Evolutionary conservation across 2,329 filamentous ascomycete genomes (phyloP).

Genomic region (Lasiodiplodia citricola): DNA sequence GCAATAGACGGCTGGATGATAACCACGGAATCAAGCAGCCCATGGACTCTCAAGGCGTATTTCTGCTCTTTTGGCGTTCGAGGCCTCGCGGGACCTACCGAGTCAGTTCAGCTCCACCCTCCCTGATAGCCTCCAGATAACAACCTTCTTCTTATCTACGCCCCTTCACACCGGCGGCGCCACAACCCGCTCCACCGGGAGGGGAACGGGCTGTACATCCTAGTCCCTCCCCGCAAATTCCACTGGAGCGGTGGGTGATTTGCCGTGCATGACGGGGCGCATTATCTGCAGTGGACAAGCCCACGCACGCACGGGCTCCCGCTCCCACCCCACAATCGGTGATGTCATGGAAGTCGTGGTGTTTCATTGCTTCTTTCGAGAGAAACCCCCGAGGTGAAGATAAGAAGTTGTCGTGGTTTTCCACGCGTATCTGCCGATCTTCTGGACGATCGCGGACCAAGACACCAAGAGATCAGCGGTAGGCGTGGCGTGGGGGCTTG

Average conservation of each 20-base stretch:
- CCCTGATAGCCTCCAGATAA: slow-evolving; percentile 6
- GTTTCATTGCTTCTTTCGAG: background rate
- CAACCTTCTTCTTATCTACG: slow-evolving; percentile 13
- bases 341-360: slow-evolving; percentile 4
- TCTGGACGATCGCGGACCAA: background rate
- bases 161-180: background rate
- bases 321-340: background rate
- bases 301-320: background rate
- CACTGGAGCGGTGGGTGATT: background rate
- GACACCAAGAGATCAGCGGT: background rate
- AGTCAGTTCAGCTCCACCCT: background rate
- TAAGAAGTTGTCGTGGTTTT: background rate
- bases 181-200: slow-evolving; percentile 5
- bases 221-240: slow-evolving; percentile 11
- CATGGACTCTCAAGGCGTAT: background rate
- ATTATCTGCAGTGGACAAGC: background rate
- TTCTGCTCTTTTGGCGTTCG: background rate
- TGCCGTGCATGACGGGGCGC: slow-evolving; percentile 11
- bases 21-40: background rate
- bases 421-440: background rate
- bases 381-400: background rate
- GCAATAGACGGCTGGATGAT: background rate
- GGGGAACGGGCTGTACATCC: background rate
- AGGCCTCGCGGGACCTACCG: background rate
- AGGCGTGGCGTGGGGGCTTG: background rate